Evolutionary conservation across 345 rosid species (phyloP), one percentile per base, ranked within the genome.

Genomic region (Syzygium aqueum): DNA sequence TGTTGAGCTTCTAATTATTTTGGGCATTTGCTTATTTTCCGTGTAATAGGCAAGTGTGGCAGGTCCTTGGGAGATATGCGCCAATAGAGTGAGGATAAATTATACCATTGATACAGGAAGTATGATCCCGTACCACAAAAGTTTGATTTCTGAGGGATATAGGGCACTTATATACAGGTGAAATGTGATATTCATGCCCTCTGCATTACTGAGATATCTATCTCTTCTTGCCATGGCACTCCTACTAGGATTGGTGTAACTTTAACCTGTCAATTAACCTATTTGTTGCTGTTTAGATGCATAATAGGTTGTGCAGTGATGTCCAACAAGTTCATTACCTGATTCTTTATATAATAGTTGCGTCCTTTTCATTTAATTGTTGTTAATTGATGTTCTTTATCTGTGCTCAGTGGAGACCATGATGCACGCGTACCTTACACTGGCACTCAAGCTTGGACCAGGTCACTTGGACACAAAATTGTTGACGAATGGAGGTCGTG

Each of bases 81-180:
- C 88, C 7, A 11, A 0, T 2, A 84, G 90, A 57, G 54, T 86
- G 5, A 87, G 85, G 30, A 50, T 9, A 28, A 61, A 65, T 23
- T 92, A 40, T 88, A 86, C 84, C 16, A 56, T 3, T 17, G 89
- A 82, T 7, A 86, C 85, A 3, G 94, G 88, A 23, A 92, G 86
- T 77, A 86, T 92, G 91, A 78, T 92, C n/a, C 92, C 91, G 43
- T 91, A 90, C 85, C 94, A 89, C 85, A 85, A 53, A 54, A 88
- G 80, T 77, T 87, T 91, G 11, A 92, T 92, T 7, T 33, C 77
- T 12, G 85, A 86, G 85, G 94, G 93, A 56, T 92, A 91, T 65
- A 85, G 90, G 53, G 94, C 93, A 6, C 92, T 92, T 15, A 89
- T 92, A 17, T 92, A 88, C 89, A 92, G 92, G 94, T 92, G 87